phyloP scores from a whole-genome alignment of 129 eudicot genomes.

The Helichrysum umbraculigerum region DNA sequence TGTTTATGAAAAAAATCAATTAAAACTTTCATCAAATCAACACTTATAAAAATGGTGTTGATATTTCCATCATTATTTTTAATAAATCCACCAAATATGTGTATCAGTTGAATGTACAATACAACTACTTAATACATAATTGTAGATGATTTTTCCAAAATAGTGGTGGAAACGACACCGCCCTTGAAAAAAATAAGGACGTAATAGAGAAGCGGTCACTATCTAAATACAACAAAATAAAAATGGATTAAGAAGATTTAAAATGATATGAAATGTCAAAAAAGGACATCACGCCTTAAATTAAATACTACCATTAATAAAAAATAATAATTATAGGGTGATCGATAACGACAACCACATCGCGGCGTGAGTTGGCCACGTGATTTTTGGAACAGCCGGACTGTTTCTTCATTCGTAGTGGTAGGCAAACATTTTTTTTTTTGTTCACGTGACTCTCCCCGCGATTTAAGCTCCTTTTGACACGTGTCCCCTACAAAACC shows the following conservation, averaged over 20 bases:
- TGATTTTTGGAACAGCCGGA: slow-evolving; percentile 25
- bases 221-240: background rate
- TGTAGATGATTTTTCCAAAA: no score
- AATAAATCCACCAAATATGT: no score
- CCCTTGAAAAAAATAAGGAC: no score
- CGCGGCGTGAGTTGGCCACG: slow-evolving; percentile 47
- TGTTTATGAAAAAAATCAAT: no score
- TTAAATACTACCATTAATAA: background rate
- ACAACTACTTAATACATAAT: no score
- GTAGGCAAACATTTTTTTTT: slow-evolving; percentile 40
- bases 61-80: no score
- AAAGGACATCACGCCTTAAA: slow-evolving; percentile 14
- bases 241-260: background rate
- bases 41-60: no score
- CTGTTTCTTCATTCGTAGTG: slow-evolving; percentile 38
- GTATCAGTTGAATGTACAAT: no score
- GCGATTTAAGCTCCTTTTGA: slow-evolving; percentile 28
- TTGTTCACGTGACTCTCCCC: slow-evolving; percentile 45
- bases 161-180: no score
- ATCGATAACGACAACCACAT: slow-evolving; percentile 37
- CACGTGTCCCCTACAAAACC: slow-evolving; percentile 26
- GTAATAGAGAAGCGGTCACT: background rate
- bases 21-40: no score
- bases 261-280: slow-evolving; percentile 22
- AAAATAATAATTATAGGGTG: slow-evolving; percentile 9